A percentile compares a stretch with the other conserved stretches of the same genome.
Conservation (phyloP, 1,284 basidiomycete genomes). For the Schizophyllum amplum region DNA sequence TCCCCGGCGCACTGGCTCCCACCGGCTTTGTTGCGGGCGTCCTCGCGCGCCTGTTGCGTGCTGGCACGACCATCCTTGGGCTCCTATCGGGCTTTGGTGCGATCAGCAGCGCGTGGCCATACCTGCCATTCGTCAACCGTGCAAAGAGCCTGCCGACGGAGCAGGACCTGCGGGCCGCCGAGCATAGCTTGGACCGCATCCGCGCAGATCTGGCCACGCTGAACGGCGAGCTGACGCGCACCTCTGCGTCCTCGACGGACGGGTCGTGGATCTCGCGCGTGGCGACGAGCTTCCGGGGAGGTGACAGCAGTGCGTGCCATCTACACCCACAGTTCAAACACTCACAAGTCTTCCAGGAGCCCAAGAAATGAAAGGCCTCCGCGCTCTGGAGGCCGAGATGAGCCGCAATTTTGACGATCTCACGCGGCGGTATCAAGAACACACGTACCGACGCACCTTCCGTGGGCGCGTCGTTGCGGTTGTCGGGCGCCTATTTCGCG, state of each 20-base stretch:
- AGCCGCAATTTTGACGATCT: slow-evolving; percentile 43
- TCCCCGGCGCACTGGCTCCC: slow-evolving; percentile 41
- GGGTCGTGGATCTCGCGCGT: slow-evolving; percentile 41
- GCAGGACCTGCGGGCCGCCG: slow-evolving; percentile 38
- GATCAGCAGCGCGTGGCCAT: slow-evolving; percentile 53
- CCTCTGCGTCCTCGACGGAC: slow-evolving; percentile 9
- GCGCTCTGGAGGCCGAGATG: slow-evolving; percentile 67
- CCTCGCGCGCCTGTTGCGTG: slow-evolving; percentile 56
- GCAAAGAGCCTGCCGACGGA: slow-evolving; percentile 27
- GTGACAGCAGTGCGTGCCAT: slow-evolving; percentile 32
- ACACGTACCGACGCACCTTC: slow-evolving; percentile 45
- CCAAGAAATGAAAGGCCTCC: slow-evolving; percentile 56
- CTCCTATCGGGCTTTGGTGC: slow-evolving; percentile 70
- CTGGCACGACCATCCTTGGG: slow-evolving; percentile 67
- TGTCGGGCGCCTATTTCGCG: slow-evolving; percentile 48
- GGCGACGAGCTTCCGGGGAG: slow-evolving; percentile 39
- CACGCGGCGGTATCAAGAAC: slow-evolving; percentile 37
- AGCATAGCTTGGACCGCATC: slow-evolving; percentile 44
- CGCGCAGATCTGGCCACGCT: slow-evolving; percentile 34
- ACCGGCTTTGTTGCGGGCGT: slow-evolving; percentile 36
- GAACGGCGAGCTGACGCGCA: background rate
- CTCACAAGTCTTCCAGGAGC: slow-evolving; percentile 18
- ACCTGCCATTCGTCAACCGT: slow-evolving; percentile 23
- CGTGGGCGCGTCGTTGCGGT: slow-evolving; percentile 42
- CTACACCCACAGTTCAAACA: slow-evolving; percentile 3